Conservation (phyloP, 2,329 filamentous ascomycete genomes). For the Sporothrix phasma region DNA sequence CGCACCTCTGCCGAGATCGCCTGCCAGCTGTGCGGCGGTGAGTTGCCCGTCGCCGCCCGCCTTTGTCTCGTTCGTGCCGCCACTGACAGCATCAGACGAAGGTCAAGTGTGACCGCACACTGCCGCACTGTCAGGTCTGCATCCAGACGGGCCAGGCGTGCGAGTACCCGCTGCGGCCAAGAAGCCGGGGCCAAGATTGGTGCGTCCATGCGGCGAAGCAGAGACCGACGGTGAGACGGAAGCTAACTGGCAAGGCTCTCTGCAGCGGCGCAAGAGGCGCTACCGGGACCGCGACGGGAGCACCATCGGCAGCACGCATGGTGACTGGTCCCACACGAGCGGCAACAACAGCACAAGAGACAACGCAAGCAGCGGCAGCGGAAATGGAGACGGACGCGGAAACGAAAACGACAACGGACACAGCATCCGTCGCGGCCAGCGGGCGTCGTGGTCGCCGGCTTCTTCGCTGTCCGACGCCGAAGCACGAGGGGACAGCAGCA, state of each 20-base stretch:
- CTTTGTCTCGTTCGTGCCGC: no score
- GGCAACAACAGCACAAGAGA: no score
- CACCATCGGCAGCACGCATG: no score
- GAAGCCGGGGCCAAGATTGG: conserved; percentile 11
- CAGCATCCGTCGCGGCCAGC: background rate
- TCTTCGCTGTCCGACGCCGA: background rate
- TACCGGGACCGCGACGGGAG: background rate
- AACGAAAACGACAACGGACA: no score
- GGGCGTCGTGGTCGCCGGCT: background rate
- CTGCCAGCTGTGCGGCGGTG: conserved; percentile 19
- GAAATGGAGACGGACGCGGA: no score
- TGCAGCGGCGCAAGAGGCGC: background rate
- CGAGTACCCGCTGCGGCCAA: conserved; percentile 6
- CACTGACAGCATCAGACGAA: background rate
- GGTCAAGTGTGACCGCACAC: conserved; percentile 10
- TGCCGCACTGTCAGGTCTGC: conserved; percentile 6
- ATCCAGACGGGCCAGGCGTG: conserved; percentile 6
- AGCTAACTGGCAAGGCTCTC: background rate
- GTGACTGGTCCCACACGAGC: background rate
- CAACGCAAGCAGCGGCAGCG: background rate
- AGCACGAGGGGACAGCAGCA: no score
- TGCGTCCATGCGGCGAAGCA: background rate
- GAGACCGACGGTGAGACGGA: background rate
- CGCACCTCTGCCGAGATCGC: background rate
- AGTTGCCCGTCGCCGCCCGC: background rate